Percentiles rank a stretch among this genome's conserved stretches.
phyloP scores from a whole-genome alignment of 768 basidiomycete species.

The Tricholoma terreum region DNA sequence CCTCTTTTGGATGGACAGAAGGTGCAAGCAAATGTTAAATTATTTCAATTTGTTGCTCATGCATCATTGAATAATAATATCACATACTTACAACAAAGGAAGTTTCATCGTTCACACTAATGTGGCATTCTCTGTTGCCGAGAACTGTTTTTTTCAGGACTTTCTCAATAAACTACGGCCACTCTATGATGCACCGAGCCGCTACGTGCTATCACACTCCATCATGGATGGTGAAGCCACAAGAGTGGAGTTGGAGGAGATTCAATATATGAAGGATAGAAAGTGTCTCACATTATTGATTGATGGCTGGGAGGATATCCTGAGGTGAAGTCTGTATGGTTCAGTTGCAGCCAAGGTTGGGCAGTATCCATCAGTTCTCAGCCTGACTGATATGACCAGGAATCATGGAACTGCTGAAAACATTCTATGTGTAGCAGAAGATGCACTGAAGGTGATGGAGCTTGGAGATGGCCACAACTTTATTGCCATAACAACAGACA shows the following conservation, averaged over 20 bases:
- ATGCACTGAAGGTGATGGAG: constrained; percentile 18
- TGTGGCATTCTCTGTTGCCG: background rate
- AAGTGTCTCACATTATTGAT: constrained; percentile 21
- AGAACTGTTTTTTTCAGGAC: background rate
- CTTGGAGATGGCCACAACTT: constrained; percentile 2
- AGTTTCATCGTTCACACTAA: background rate
- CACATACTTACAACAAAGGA: too few relatives aligned
- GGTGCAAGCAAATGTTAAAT: too few relatives aligned
- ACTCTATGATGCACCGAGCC: background rate
- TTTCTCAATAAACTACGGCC: background rate
- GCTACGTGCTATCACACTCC: background rate
- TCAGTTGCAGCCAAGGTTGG: constrained; percentile 20
- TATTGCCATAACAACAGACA: constrained; percentile 27
- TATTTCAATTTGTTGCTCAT: too few relatives aligned
- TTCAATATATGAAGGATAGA: background rate
- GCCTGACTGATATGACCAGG: constrained; percentile 21
- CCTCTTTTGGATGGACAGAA: too few relatives aligned
- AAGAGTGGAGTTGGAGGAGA: background rate
- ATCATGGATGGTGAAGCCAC: background rate
- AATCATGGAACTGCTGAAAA: constrained; percentile 20
- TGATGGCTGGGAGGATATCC: constrained; percentile 31
- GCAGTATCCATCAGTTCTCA: constrained; percentile 20
- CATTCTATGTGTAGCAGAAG: constrained; percentile 12
- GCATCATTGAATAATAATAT: too few relatives aligned
- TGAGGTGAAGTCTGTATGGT: constrained; percentile 25